phyloP scores from a whole-genome alignment of 2,329 filamentous ascomycete genomes.

The Chaetothyriales sp. region DNA sequence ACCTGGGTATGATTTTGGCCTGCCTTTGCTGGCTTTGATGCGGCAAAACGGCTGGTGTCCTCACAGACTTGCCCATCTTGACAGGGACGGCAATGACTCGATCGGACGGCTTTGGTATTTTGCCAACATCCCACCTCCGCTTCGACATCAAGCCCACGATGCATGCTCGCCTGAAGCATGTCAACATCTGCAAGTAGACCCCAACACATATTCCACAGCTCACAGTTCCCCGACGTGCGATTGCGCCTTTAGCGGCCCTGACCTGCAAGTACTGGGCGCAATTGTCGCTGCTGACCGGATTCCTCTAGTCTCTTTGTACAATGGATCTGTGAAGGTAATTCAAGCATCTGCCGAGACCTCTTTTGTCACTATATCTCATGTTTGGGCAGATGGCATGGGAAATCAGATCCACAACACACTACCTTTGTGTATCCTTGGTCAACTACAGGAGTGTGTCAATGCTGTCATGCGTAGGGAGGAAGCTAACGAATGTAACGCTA shows the following conservation, averaged over 20 bases:
- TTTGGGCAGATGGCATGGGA: slow-evolving; percentile 16
- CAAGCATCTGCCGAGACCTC: not conserved
- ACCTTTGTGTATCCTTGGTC: slow-evolving; percentile 12
- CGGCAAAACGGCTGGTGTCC: slow-evolving; percentile 1
- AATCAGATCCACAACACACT: slow-evolving; percentile 11
- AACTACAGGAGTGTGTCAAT: slow-evolving; percentile 6
- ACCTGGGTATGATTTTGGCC: not conserved
- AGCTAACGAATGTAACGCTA: not conserved
- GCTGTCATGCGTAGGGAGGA: not conserved
- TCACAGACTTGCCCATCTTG: not conserved
- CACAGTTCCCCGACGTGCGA: not conserved
- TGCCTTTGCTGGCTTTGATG: not conserved
- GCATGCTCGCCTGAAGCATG: not conserved
- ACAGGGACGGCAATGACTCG: not conserved
- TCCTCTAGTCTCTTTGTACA: not conserved
- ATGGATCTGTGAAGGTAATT: too few relatives aligned
- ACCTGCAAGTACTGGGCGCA: not conserved
- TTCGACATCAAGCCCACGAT: not conserved
- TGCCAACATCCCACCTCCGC: not conserved
- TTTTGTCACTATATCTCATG: slow-evolving; percentile 17
- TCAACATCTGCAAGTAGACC: not conserved
- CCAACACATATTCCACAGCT: not conserved
- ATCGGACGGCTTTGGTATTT: slow-evolving; percentile 4
- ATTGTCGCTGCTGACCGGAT: not conserved
- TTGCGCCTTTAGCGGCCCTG: not conserved